These are phyloP conservation scores for Fusarium sp. DNA, from an alignment of 2,329 filamentous ascomycete species.

Conservation along the genomic window DNA sequence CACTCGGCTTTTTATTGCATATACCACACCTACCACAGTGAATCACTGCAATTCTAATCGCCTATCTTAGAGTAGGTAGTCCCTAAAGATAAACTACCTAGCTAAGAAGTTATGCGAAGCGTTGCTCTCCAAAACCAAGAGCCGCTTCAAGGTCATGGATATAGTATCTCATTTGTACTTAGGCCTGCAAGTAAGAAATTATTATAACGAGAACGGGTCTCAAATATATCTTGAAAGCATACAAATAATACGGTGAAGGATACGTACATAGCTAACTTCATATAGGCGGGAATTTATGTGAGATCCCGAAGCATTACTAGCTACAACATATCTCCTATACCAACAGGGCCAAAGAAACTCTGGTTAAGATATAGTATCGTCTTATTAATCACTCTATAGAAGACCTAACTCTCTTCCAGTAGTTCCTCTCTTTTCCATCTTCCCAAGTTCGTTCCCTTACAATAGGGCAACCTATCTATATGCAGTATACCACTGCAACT, in stretches of 20 bases:
- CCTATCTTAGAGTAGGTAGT: too few species aligned
- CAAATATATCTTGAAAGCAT: too few species aligned
- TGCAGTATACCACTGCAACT: conserved; percentile 23
- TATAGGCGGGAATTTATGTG: not conserved
- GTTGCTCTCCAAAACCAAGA: too few species aligned
- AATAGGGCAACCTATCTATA: conserved; percentile 16
- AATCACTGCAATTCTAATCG: not conserved
- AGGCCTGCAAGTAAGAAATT: too few species aligned
- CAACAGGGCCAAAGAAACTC: conserved; percentile 17
- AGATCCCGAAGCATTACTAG: not conserved
- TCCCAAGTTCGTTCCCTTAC: conserved; percentile 18
- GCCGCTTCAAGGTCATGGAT: too few species aligned
- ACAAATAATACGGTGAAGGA: too few species aligned
- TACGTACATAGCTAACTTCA: not conserved
- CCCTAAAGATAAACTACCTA: too few species aligned
- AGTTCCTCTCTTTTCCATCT: conserved; percentile 26
- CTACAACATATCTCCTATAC: conserved; percentile 24
- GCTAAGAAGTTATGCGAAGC: too few species aligned
- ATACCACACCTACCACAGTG: not conserved
- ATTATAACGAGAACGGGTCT: too few species aligned
- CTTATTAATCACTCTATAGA: conserved; percentile 29
- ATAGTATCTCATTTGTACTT: too few species aligned
- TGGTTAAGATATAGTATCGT: conserved; percentile 22
- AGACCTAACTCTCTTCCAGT: conserved; percentile 14
- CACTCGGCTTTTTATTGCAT: not conserved